Evolutionary conservation across 345 rosid species (phyloP), one percentile per base, ranked within the genome.

Genomic region (Syzygium aqueum): DNA sequence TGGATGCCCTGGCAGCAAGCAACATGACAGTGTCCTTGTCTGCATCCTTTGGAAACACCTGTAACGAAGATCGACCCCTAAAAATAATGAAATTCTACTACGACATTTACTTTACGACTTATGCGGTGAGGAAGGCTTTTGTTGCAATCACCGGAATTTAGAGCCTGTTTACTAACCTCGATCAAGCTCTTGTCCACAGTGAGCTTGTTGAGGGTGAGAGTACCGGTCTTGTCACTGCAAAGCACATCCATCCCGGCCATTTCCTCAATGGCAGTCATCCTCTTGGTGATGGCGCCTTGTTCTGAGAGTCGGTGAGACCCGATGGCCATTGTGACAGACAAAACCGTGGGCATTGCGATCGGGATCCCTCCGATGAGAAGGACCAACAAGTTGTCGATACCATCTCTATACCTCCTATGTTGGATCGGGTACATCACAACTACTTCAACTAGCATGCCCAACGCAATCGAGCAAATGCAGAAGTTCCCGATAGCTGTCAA

Each of bases 231-330:
- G 86, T 92, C 94, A 63, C 94, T 92, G 84, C 94, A 92, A 7
- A 92, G 87, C 67, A 92, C 92, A 78, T 92, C 94, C 94, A 92
- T 92, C 11, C 94, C 94, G 4, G 94, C 94, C 94, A 92, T 92
- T 88, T 92, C 94, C 86, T 92, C 94, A 16, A 92, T 92, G 88
- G 94, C 94, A 53, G 94, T 92, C 94, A 92, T 92, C 86, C 94
- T 90, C 90, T 92, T 92, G 52, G 93, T 92, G 87, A 92, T 92
- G 86, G 94, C 94, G 51, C 94, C 94, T 87, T 92, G 94, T 84
- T 92, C 82, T 3, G 94, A 92, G 8, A 92, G 90, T 37, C 93
- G 91, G 84, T 92, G 94, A 53, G 94, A 92, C 56, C 94, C 94
- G 16, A 92, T 90, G 84, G 94, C 94, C 94, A 92, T 92, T 21